Evolutionary conservation across 176 grass and related monocot genomes (phyloP), one percentile per base, ranked within the genome.

Genomic region (Juncus inflexus): DNA sequence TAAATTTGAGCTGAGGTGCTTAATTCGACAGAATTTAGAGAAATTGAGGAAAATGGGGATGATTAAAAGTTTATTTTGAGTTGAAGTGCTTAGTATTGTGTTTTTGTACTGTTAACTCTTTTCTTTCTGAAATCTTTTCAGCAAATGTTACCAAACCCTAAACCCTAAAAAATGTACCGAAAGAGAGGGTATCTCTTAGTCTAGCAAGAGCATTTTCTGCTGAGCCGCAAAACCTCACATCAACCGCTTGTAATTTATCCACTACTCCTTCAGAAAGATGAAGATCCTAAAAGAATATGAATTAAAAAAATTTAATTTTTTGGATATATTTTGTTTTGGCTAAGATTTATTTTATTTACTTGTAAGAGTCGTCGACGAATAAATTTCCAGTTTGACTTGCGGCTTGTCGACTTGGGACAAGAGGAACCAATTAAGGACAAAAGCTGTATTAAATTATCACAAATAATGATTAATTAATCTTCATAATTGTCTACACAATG

Each of bases 301-400:
- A 52, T 11, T 42, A 35, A 67, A 39, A 19, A 3, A 39, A 38
- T 73, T 13, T 47, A 59, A 81, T 54, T 2, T 28, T 28, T 28
- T 28, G 19, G 19, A 28, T 28, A 28, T 28, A 28, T 28, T 28
- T 28, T 28, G 19, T 28, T 63, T 52, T 12, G 19, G 42, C 40
- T 5, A 42, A 28, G 45, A 74, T 15, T 28, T 28, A 28, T 6
- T 77, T 72, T 6, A 47, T 6, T 19, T 87, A 96, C 92, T 82
- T 91, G 84, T 65, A 96, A 83, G 51, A 96, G 77, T 61, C 91
- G 92, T 59, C 77, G 76, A 60, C 92, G 80, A 83, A 91, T 86
- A 56, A 86, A 88, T 72, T 86, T 91, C 92, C 92, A 96, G 58
- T 83, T 84, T 12, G 79, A 89, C 64, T 96, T 96, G 37, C 87